A percentile compares a stretch with the other conserved stretches of the same genome.
Conservation (phyloP, 176 grass and related monocot genomes). For the Oryza nivara region DNA sequence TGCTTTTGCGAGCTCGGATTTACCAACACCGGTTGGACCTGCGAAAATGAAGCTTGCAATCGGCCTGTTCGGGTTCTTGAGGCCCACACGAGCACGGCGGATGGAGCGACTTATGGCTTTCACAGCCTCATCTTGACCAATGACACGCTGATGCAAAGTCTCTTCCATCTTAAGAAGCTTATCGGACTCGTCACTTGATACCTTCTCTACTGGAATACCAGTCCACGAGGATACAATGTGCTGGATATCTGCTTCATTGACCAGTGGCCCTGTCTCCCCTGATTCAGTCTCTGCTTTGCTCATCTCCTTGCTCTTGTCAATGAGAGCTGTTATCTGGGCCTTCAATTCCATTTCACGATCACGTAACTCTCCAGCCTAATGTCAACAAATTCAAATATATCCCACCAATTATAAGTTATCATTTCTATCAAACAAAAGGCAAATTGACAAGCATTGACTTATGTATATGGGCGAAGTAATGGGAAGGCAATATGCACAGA, state of each 20-base stretch:
- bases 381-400: slow-evolving; percentile 16
- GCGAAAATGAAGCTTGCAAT: slow-evolving; percentile 96
- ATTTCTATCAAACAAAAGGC: slow-evolving; percentile 23
- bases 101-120: slow-evolving; percentile 88
- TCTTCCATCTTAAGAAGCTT: slow-evolving; percentile 95
- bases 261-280: slow-evolving; percentile 67
- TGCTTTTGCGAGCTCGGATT: slow-evolving; percentile 90
- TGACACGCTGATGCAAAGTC: slow-evolving; percentile 76
- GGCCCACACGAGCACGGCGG: slow-evolving; percentile 80
- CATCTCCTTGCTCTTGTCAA: slow-evolving; percentile 86
- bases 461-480: background rate
- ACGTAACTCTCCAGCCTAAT: slow-evolving; percentile 77
- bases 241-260: slow-evolving; percentile 85
- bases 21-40: slow-evolving; percentile 90
- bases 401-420: slow-evolving; percentile 15
- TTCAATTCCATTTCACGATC: slow-evolving; percentile 88
- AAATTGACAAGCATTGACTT: slow-evolving; percentile 3
- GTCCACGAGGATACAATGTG: slow-evolving; percentile 97
- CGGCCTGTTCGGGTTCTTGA: slow-evolving; percentile 87
- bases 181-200: slow-evolving; percentile 80
- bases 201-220: slow-evolving; percentile 92
- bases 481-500: slow-evolving; percentile 22
- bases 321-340: slow-evolving; percentile 68
- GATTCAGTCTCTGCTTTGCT: slow-evolving; percentile 77
- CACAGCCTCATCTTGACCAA: slow-evolving; percentile 96